Percentiles rank a stretch among this genome's conserved stretches.
phyloP scores from a whole-genome alignment of 1,284 basidiomycete genomes.

The Ustilago hordei region DNA sequence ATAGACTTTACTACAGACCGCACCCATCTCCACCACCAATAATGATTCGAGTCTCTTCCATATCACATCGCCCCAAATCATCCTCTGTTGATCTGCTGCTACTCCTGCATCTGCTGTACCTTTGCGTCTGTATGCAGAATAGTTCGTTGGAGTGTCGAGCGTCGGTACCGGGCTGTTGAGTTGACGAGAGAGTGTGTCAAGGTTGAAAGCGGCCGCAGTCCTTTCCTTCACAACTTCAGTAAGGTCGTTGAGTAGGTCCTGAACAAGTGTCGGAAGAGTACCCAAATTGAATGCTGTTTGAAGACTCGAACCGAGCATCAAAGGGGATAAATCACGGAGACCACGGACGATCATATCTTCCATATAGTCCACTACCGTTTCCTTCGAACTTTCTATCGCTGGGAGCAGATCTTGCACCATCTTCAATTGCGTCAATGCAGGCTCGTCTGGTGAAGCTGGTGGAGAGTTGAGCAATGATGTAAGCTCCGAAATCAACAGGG shows the following conservation, averaged over 20 bases:
- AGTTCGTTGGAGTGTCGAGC: constrained; percentile 10
- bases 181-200: constrained; percentile 85
- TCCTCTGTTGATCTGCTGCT: constrained; percentile 76
- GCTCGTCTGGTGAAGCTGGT: constrained; percentile 54
- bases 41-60: constrained; percentile 86
- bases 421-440: constrained; percentile 33
- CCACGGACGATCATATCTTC: constrained; percentile 63
- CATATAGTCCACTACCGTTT: constrained; percentile 56
- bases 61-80: constrained; percentile 79
- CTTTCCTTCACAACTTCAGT: constrained; percentile 83
- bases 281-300: constrained; percentile 94
- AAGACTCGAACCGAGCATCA: constrained; percentile 86
- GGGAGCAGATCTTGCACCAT: constrained; percentile 44
- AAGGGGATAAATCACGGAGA: constrained; percentile 51
- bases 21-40: constrained; percentile 84
- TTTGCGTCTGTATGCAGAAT: constrained; percentile 51
- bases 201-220: constrained; percentile 85
- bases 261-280: constrained; percentile 84
- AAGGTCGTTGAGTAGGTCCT: constrained; percentile 82
- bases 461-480: constrained; percentile 11
- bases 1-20: constrained; percentile 82
- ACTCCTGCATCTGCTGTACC: constrained; percentile 77
- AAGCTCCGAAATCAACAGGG: constrained; percentile 48
- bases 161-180: constrained; percentile 70
- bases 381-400: constrained; percentile 36